phyloP scores from a whole-genome alignment of 257 asterid species.

The Verbena officinalis region DNA sequence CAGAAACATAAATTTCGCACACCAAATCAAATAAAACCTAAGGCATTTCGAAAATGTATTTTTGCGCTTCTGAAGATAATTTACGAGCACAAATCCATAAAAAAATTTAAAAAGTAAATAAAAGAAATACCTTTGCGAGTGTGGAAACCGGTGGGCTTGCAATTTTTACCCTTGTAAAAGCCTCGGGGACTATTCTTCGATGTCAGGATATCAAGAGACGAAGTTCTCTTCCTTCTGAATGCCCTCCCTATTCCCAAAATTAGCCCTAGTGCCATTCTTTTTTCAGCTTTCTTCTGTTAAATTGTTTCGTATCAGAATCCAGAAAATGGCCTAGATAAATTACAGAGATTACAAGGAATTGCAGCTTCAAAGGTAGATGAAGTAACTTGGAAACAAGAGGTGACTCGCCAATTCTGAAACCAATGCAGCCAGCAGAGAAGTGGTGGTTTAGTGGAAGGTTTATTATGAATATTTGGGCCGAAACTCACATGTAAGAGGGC shows the following conservation, averaged over 20 bases:
- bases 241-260: slow-evolving; percentile 71
- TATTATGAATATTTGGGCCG: no score
- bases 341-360: slow-evolving; percentile 5
- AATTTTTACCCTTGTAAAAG: slow-evolving; percentile 84
- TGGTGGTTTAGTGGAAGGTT: no score
- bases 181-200: slow-evolving; percentile 66
- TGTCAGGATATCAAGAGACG: slow-evolving; percentile 79
- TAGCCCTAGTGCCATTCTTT: slow-evolving; percentile 69
- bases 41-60: background rate
- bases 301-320: background rate
- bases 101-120: background rate
- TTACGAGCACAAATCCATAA: no score
- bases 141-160: slow-evolving; percentile 93
- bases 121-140: slow-evolving; percentile 73
- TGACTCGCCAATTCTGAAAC: no score
- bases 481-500: no score
- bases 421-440: no score
- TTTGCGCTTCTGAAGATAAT: background rate
- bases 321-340: background rate
- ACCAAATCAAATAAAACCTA: background rate
- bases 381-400: slow-evolving; percentile 23
- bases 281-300: background rate
- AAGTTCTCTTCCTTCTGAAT: slow-evolving; percentile 71
- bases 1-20: background rate
- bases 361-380: no score